phyloP scores from a whole-genome alignment of 805 yeast genomes.

The Teunomyces aglyptinius region DNA sequence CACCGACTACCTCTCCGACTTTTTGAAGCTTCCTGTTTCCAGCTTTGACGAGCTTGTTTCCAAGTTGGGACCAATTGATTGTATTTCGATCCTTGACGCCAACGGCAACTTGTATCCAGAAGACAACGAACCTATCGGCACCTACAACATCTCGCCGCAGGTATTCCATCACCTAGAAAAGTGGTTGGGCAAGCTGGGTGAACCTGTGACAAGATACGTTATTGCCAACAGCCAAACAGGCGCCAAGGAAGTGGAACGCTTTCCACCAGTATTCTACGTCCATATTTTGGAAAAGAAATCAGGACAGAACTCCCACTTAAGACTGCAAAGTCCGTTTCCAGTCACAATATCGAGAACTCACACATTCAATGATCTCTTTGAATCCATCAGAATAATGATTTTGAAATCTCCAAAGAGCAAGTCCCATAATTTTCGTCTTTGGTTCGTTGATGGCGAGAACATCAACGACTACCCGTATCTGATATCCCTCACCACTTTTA shows the following conservation, averaged over 20 bases:
- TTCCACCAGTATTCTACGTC: slow-evolving; percentile 35
- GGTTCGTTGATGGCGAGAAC: slow-evolving; percentile 33
- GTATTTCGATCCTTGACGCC: slow-evolving; percentile 42
- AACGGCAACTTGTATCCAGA: slow-evolving; percentile 41
- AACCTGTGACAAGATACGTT: slow-evolving; percentile 32
- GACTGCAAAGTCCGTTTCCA: slow-evolving; percentile 12
- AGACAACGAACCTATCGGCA: slow-evolving; percentile 16
- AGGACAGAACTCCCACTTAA: slow-evolving; percentile 2
- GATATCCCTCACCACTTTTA: slow-evolving; percentile 25
- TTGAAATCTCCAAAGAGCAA: slow-evolving; percentile 18
- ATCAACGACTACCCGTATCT: slow-evolving; percentile 20
- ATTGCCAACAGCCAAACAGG: slow-evolving; percentile 24
- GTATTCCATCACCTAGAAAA: slow-evolving; percentile 44
- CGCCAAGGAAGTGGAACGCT: slow-evolving; percentile 30
- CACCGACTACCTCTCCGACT: slow-evolving; percentile 39
- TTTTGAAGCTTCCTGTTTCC: slow-evolving; percentile 32
- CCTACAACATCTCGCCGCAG: slow-evolving; percentile 36
- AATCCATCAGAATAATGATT: slow-evolving; percentile 20
- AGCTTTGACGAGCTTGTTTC: slow-evolving; percentile 26
- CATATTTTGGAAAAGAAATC: slow-evolving; percentile 29
- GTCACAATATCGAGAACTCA: slow-evolving; percentile 28
- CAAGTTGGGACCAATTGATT: slow-evolving; percentile 48
- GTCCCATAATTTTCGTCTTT: slow-evolving; percentile 25
- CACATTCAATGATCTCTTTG: slow-evolving; percentile 33
- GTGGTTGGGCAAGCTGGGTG: slow-evolving; percentile 54